Percentiles rank a stretch among this genome's conserved stretches.
Conservation (phyloP, 805 yeast genomes). For the Kazachstania viticola region DNA sequence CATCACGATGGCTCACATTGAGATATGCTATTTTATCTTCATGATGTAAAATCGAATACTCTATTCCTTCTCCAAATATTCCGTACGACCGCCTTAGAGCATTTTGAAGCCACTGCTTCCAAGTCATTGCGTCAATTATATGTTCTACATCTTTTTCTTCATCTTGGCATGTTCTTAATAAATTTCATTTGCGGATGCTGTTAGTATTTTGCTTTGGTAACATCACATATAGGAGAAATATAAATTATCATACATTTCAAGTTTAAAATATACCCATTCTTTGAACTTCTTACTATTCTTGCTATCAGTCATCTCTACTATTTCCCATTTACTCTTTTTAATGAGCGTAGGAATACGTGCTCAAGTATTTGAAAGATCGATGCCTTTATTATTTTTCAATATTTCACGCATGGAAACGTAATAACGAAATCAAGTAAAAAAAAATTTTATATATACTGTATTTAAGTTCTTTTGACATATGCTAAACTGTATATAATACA, state of each 20-base stretch:
- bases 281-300: conserved; percentile 3
- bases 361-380: no score
- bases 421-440: no score
- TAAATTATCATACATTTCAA: conserved; percentile 14
- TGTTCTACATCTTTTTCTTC: conserved; percentile 11
- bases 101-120: conserved; percentile 28
- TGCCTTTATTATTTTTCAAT: no score
- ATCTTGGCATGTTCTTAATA: conserved; percentile 14
- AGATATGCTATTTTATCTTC: conserved; percentile 17
- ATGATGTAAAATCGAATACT: conserved; percentile 21
- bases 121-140: conserved; percentile 27
- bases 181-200: neutral
- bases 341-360: no score
- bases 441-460: no score
- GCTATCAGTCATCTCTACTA: neutral
- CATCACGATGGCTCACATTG: conserved; percentile 23
- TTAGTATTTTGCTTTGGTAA: conserved; percentile 1
- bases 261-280: conserved; percentile 19
- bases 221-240: no score
- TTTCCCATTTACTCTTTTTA: neutral
- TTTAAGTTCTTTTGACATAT: no score
- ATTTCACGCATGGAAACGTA: no score
- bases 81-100: conserved; percentile 31
- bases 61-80: conserved; percentile 31
- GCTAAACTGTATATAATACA: no score